phyloP scores from a whole-genome alignment of 1,284 basidiomycete genomes.

The Ceratobasidium sp. region DNA sequence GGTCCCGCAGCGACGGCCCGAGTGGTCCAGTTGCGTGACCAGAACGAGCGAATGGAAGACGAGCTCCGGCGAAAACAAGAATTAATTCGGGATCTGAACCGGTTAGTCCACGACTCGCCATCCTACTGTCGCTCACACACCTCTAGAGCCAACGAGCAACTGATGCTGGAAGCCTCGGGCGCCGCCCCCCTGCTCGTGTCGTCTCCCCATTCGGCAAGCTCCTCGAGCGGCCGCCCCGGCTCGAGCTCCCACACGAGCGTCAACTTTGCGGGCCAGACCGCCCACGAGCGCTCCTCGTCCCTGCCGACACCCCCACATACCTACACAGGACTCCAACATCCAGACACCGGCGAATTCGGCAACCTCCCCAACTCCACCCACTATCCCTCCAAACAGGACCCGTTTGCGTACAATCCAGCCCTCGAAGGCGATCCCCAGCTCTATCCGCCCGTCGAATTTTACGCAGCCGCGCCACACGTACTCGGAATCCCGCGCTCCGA shows the following conservation, averaged over 20 bases:
- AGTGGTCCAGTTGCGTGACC: constrained; percentile 30
- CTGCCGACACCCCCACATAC: constrained; percentile 35
- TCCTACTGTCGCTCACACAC: neutral
- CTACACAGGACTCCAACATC: constrained; percentile 30
- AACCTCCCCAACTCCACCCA: constrained; percentile 1
- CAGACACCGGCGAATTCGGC: constrained; percentile 31
- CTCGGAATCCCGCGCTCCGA: constrained; percentile 23
- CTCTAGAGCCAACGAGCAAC: constrained; percentile 29
- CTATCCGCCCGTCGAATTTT: constrained; percentile 35
- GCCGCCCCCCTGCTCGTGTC: constrained; percentile 33
- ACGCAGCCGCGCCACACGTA: constrained; percentile 23
- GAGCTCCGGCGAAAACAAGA: constrained; percentile 27
- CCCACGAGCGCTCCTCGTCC: constrained; percentile 29
- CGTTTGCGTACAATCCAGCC: constrained; percentile 23
- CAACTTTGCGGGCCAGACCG: constrained; percentile 18
- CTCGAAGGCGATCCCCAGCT: constrained; percentile 16
- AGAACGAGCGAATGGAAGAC: constrained; percentile 26
- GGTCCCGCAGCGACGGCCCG: constrained; percentile 34
- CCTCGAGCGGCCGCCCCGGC: constrained; percentile 23
- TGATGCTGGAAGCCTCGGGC: constrained; percentile 29
- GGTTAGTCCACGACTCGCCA: neutral
- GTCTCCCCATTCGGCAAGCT: constrained; percentile 29
- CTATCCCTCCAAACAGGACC: constrained; percentile 17
- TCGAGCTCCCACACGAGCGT: constrained; percentile 36
- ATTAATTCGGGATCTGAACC: constrained; percentile 26